These are phyloP conservation scores for Saturnispora gosingensis DNA, from an alignment of 805 yeast species.

Conservation along the genomic window DNA sequence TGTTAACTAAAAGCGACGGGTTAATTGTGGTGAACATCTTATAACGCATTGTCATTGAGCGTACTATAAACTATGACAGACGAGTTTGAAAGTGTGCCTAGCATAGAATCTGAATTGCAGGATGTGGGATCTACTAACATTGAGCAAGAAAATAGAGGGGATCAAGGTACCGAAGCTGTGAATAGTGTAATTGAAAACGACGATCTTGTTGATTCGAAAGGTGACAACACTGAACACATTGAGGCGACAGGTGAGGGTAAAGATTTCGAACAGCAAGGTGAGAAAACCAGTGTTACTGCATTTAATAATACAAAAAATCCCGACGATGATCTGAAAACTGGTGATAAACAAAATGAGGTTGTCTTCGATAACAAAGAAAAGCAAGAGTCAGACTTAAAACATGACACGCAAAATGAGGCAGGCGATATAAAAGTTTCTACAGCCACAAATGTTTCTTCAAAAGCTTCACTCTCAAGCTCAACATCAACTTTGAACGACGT, in stretches of 20 bases:
- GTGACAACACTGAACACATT: not conserved
- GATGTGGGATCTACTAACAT: not conserved
- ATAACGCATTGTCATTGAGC: not conserved
- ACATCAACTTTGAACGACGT: not conserved
- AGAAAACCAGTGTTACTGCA: not conserved
- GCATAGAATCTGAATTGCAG: not conserved
- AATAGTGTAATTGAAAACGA: not conserved
- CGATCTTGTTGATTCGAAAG: not conserved
- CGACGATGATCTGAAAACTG: not conserved
- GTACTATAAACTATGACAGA: not conserved
- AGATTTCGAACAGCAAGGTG: not conserved
- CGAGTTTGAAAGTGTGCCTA: not conserved
- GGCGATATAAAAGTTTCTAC: not conserved
- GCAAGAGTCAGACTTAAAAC: not conserved
- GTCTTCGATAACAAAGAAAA: not conserved
- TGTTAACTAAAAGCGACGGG: not conserved
- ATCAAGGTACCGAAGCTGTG: not conserved
- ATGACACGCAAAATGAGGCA: not conserved
- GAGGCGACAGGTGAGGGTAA: not conserved
- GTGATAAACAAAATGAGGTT: not conserved
- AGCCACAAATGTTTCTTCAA: not conserved
- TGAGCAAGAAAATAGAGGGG: not conserved
- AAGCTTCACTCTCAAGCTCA: not conserved
- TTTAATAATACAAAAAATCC: not conserved
- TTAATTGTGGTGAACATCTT: not conserved